Evolutionary conservation across 768 basidiomycete genomes (phyloP).

Genomic region (Coprinopsis marcescibilis): DNA sequence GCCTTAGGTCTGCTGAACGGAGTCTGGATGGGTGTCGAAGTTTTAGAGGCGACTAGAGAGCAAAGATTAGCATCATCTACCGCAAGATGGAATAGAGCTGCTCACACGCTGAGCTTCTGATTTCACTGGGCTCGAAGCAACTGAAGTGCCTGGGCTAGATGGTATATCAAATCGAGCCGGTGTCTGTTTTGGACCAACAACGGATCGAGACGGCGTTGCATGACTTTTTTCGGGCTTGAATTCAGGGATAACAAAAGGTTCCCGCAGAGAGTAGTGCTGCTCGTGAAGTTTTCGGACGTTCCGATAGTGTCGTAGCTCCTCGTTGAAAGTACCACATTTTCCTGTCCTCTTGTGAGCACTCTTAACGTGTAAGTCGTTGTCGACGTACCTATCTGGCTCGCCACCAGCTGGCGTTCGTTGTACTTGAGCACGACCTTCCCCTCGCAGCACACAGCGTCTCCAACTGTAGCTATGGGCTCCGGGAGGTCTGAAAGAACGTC

Average conservation of each 20-base stretch:
- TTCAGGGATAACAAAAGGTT: constrained; percentile 47
- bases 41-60: constrained; percentile 32
- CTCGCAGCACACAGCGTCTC: constrained; percentile 38
- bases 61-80: constrained; percentile 1
- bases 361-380: not conserved
- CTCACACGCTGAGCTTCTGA: constrained; percentile 9
- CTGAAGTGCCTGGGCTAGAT: constrained; percentile 3
- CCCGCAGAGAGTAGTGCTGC: constrained; percentile 40
- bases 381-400: constrained; percentile 46
- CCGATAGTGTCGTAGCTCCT: constrained; percentile 56
- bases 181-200: constrained; percentile 18
- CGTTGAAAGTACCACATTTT: constrained; percentile 43
- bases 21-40: constrained; percentile 72
- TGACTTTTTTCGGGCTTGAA: constrained; percentile 7
- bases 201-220: constrained; percentile 10
- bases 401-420: constrained; percentile 40
- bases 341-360: constrained; percentile 24
- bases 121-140: constrained; percentile 24
- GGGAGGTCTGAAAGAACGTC: constrained; percentile 15
- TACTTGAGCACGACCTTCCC: constrained; percentile 40
- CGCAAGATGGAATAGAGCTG: constrained; percentile 2
- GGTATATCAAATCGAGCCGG: not conserved
- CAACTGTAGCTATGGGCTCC: constrained; percentile 37
- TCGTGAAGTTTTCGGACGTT: constrained; percentile 47
- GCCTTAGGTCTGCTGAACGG: constrained; percentile 60